Base-by-base conservation (phyloP, 352 stramenopile species). In the Pythium utonaiense region DNA sequence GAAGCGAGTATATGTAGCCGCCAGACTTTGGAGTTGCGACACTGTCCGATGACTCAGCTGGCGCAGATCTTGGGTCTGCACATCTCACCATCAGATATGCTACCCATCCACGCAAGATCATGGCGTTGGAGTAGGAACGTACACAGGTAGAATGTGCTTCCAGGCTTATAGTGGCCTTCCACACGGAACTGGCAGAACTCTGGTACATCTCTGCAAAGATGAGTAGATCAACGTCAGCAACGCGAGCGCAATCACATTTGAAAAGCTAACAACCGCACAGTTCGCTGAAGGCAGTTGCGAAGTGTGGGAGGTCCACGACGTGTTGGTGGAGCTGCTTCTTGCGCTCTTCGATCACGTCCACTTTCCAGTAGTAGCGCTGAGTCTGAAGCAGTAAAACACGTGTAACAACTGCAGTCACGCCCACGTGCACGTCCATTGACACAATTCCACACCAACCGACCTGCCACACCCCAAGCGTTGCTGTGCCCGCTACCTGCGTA, bases 281-380 rank as follows among this genome's bases (percentile, higher is more conserved):
- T 22, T 75, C 72, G 53, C 77, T 77, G 22, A 74, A 80, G 1
- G 81, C 78, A 8, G 74, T 80, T 10, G 80, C 78, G 17, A 88
- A 67, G 31, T 77, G 67, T 2, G 83, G 81, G 28, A 96, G 64
- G 28, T 89, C 77, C 13, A 81, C 61, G 19, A 86, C 69, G 28
- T 71, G 77, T 54, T 82, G 70, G 17, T 77, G 70, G 9, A 96
- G 71, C 62, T 92, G 80, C 60, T 89, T 83, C 45, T 80, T 81
- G 53, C 88, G 85, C 60, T 95, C 73, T 52, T 94, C 83, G 24
- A 96, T 88, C 55, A 96, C 45, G 33, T 88, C 69, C n/a, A 91
- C 71, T 62, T 96, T 96, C 88, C 88, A 96, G 60, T 78, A 89
- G 75, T 96, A 96, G 1, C 88, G 79, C 60, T 93, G 70, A 17